Percentiles rank a stretch among this genome's conserved stretches.
phyloP scores from a whole-genome alignment of 169 alveolate species.

The Eimeria nieschulzi region DNA sequence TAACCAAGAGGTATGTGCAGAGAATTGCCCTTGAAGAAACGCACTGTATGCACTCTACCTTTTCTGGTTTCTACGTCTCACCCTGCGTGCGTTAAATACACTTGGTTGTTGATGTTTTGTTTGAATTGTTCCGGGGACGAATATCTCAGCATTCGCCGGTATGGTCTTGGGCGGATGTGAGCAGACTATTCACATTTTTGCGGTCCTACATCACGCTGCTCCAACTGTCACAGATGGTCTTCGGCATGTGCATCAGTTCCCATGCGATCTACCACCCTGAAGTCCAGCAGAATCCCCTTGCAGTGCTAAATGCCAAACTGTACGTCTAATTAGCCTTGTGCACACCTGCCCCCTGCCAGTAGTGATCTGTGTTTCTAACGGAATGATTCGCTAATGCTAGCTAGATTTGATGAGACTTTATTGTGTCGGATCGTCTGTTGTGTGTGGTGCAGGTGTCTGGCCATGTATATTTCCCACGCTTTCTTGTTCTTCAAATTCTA shows the following conservation, averaged over 20 bases:
- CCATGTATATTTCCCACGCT: slow-evolving; percentile 54
- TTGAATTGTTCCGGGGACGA: too few relatives aligned
- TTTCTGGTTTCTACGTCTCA: neutral
- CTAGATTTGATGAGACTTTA: too few relatives aligned
- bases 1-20: slow-evolving; percentile 35
- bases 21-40: too few relatives aligned
- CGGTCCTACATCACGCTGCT: slow-evolving; percentile 61
- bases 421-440: neutral
- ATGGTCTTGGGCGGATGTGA: neutral
- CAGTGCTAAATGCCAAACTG: slow-evolving; percentile 61
- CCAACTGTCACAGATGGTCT: slow-evolving; percentile 68
- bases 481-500: slow-evolving; percentile 34
- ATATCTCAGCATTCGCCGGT: neutral
- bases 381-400: too few relatives aligned
- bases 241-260: slow-evolving; percentile 63
- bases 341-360: neutral
- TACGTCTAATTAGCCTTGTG: neutral
- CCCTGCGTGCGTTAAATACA: neutral
- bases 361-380: neutral
- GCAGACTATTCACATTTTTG: slow-evolving; percentile 52
- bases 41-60: neutral
- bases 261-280: slow-evolving; percentile 68
- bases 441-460: slow-evolving; percentile 54
- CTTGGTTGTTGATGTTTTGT: too few relatives aligned
- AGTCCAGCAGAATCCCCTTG: slow-evolving; percentile 56